These are phyloP conservation scores for Taxawa tesnikishii DNA, from an alignment of 2,329 filamentous ascomycete genomes.

Conservation along the genomic window DNA sequence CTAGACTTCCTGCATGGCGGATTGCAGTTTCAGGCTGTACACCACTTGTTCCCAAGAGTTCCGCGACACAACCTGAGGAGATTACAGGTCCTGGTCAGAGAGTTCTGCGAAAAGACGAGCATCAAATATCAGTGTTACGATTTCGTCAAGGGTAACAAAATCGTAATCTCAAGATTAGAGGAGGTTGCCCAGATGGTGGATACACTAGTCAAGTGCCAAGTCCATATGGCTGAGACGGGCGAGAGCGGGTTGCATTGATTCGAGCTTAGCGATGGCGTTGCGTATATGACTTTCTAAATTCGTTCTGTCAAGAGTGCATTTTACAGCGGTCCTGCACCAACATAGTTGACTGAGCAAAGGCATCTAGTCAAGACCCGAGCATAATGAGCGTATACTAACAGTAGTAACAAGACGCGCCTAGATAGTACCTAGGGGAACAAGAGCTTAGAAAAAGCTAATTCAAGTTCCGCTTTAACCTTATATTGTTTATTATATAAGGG, in stretches of 20 bases:
- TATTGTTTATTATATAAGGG: too few relatives aligned
- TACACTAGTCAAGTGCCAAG: conserved; percentile 45
- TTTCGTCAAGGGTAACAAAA: conserved; percentile 51
- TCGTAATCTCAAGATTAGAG: conserved; percentile 40
- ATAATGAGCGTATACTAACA: too few relatives aligned
- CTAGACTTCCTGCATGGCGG: conserved; percentile 62
- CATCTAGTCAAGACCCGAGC: too few relatives aligned
- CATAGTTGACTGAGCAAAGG: too few relatives aligned
- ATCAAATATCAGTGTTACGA: conserved; percentile 51
- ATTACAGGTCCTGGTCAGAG: conserved; percentile 46
- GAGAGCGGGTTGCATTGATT: conserved; percentile 11
- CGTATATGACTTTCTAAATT: too few relatives aligned
- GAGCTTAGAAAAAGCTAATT: too few relatives aligned
- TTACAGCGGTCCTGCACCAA: too few relatives aligned
- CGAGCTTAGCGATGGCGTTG: too few relatives aligned
- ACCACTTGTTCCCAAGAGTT: conserved; percentile 57
- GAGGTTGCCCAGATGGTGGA: conserved; percentile 51
- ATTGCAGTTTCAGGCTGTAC: conserved; percentile 60
- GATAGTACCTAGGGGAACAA: too few relatives aligned
- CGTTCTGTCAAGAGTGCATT: too few relatives aligned
- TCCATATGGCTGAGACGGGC: conserved; percentile 23
- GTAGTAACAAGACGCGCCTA: too few relatives aligned
- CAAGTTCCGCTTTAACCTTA: too few relatives aligned
- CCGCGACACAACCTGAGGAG: conserved; percentile 55
- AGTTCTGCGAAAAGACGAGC: conserved; percentile 52